These are phyloP conservation scores for Acacia pycnantha DNA, from an alignment of 331 rosid species.

Conservation along the genomic window DNA sequence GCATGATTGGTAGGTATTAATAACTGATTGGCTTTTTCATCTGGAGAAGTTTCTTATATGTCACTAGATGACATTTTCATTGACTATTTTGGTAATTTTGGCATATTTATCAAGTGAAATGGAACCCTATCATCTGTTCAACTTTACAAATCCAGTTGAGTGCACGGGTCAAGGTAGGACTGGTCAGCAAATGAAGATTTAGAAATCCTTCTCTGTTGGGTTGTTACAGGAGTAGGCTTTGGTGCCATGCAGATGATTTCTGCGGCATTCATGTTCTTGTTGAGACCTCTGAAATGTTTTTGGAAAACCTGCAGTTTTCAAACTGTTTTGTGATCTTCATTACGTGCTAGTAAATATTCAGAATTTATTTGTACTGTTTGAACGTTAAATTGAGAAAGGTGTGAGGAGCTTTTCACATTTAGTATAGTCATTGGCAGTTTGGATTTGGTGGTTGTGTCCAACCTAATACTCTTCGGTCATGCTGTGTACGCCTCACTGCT, in stretches of 20 bases:
- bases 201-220: constrained; percentile 8
- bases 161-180: constrained; percentile 26
- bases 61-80: background rate
- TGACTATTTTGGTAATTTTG: constrained; percentile 30
- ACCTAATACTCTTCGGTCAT: background rate
- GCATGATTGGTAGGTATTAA: constrained; percentile 4
- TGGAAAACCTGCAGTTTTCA: background rate
- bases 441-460: background rate
- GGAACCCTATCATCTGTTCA: constrained; percentile 33
- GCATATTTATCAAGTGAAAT: constrained; percentile 29
- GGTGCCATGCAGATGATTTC: constrained; percentile 1
- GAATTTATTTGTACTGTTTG: background rate
- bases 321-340: background rate
- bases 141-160: constrained; percentile 16
- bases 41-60: constrained; percentile 4
- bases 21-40: constrained; percentile 18
- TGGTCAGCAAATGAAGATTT: constrained; percentile 22
- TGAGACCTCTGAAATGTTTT: background rate
- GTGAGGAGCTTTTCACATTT: background rate
- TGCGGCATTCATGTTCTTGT: constrained; percentile 19
- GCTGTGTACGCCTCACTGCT: background rate
- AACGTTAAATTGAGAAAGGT: background rate
- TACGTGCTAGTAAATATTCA: background rate
- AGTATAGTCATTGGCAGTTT: background rate
- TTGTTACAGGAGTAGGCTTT: constrained; percentile 11